These are phyloP conservation scores for Scleroderma bovista DNA, from an alignment of 768 basidiomycete genomes.

Conservation along the genomic window DNA sequence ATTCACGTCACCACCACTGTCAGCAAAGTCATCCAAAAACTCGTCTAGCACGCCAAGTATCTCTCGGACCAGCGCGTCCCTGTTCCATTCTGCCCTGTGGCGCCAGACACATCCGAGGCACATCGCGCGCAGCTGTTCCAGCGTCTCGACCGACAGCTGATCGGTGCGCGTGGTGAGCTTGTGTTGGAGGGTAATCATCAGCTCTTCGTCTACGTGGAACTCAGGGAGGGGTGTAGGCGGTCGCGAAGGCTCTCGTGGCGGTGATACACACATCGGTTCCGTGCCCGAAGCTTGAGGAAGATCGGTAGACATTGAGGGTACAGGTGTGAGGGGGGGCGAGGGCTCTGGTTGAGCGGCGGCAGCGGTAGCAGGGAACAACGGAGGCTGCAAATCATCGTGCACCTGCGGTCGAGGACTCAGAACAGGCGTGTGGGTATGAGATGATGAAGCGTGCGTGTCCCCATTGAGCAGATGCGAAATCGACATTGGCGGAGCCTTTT, in stretches of 20 bases:
- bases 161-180: constrained; percentile 51
- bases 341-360: neutral
- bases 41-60: constrained; percentile 50
- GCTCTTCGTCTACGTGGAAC: constrained; percentile 57
- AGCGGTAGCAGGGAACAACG: neutral
- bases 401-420: constrained; percentile 6
- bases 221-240: constrained; percentile 71
- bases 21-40: constrained; percentile 61
- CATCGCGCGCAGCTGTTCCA: constrained; percentile 89
- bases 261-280: constrained; percentile 14
- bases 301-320: neutral
- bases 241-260: constrained; percentile 42
- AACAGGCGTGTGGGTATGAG: neutral
- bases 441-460: neutral
- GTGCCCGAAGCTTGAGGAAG: neutral
- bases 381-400: constrained; percentile 10
- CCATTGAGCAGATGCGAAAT: constrained; percentile 25
- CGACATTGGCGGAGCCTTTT: constrained; percentile 15
- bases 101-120: constrained; percentile 81
- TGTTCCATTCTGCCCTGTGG: constrained; percentile 77
- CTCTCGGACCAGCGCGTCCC: constrained; percentile 57
- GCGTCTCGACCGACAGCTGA: constrained; percentile 72
- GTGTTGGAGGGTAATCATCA: constrained; percentile 43
- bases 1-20: constrained; percentile 11
- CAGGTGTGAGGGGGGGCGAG: constrained; percentile 8